Evolutionary conservation across 2,329 filamentous ascomycete species (phyloP).

Genomic region (Chaetomiaceae sp.): DNA sequence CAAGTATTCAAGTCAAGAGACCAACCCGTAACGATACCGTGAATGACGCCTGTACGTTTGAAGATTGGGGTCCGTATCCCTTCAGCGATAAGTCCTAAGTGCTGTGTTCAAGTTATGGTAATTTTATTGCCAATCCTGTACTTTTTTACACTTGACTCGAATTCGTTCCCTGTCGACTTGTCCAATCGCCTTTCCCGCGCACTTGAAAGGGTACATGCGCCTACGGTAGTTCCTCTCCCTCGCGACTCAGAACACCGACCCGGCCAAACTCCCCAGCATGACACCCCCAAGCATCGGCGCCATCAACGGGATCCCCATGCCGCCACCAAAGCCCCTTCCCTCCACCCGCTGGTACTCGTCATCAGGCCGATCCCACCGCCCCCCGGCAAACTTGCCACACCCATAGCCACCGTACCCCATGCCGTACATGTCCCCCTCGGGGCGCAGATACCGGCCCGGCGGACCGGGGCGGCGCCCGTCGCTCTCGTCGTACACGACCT

Average conservation of each 20-base stretch:
- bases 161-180: too few relatives aligned
- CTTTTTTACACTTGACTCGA: too few relatives aligned
- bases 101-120: too few relatives aligned
- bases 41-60: too few relatives aligned
- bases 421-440: constrained; percentile 35
- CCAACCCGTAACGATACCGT: too few relatives aligned
- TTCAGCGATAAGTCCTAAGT: too few relatives aligned
- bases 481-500: constrained; percentile 24
- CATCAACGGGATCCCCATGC: constrained; percentile 39
- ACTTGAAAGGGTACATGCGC: too few relatives aligned
- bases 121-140: too few relatives aligned
- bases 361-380: constrained; percentile 42
- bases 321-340: constrained; percentile 39
- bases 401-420: constrained; percentile 33
- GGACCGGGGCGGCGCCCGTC: constrained; percentile 39
- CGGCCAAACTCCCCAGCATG: constrained; percentile 37
- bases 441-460: constrained; percentile 33
- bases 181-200: too few relatives aligned
- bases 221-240: too few relatives aligned
- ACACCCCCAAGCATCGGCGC: constrained; percentile 42
- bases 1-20: too few relatives aligned
- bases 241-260: constrained; percentile 5
- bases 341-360: constrained; percentile 40
- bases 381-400: constrained; percentile 20
- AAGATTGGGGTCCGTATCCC: too few relatives aligned